phyloP scores from a whole-genome alignment of 495 filamentous ascomycete genomes.

The Penicillium malachiteum region DNA sequence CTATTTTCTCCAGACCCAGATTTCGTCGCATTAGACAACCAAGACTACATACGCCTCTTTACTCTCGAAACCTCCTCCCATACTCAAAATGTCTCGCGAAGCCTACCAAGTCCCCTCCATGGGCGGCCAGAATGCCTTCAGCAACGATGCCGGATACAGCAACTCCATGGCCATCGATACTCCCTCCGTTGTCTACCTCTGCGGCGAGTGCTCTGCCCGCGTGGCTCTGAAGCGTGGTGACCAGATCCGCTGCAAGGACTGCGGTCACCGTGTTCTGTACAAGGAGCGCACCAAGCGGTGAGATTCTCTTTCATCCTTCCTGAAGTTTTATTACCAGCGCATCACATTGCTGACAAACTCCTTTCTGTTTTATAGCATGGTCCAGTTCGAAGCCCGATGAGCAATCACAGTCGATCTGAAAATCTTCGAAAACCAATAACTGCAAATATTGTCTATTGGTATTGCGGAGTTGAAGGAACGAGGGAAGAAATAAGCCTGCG shows the following conservation, averaged over 20 bases:
- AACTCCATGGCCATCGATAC: constrained; percentile 31
- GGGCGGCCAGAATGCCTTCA: constrained; percentile 40
- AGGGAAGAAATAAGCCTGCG: constrained; percentile 4
- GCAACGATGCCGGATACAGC: constrained; percentile 28
- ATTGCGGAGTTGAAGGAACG: constrained; percentile 11
- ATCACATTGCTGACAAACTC: constrained; percentile 9
- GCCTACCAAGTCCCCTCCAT: constrained; percentile 49
- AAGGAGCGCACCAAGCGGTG: constrained; percentile 98
- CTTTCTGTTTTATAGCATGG: constrained; percentile 63
- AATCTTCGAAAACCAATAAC: not conserved
- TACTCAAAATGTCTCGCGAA: constrained; percentile 45
- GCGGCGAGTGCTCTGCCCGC: constrained; percentile 86
- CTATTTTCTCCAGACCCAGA: not conserved
- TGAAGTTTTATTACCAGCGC: constrained; percentile 3
- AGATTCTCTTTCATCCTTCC: constrained; percentile 25
- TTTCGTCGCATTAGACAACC: not conserved
- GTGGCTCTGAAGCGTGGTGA: constrained; percentile 81
- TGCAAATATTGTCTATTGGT: not conserved
- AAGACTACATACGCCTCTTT: not conserved
- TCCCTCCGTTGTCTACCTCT: constrained; percentile 74
- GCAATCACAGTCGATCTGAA: not conserved
- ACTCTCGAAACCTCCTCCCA: not conserved
- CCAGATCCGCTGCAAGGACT: constrained; percentile 92
- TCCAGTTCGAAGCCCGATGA: constrained; percentile 94
- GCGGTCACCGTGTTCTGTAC: constrained; percentile 92